A percentile compares a stretch with the other conserved stretches of the same genome.
Evolutionary conservation across 2,329 filamentous ascomycete species (phyloP).

Genomic region (Neonectria ditissima): DNA sequence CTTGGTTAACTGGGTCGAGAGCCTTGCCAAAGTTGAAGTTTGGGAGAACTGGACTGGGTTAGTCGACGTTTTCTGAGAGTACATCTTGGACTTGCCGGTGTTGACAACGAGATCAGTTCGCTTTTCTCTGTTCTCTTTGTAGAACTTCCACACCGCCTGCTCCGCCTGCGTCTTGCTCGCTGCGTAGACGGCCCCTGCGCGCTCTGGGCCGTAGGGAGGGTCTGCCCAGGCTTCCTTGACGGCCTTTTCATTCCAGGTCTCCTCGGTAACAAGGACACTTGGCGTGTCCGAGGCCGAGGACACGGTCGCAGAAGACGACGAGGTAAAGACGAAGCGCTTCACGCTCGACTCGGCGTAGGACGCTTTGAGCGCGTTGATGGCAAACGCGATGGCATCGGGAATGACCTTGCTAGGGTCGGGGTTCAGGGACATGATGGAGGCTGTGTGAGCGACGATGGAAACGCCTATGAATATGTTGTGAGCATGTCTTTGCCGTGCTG

Average conservation of each 20-base stretch:
- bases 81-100: constrained; percentile 23
- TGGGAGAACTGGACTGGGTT: constrained; percentile 39
- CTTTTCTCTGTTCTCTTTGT: constrained; percentile 33
- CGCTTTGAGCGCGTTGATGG: constrained; percentile 48
- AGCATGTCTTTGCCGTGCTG: too few relatives aligned
- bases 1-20: constrained; percentile 37
- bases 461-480: constrained; percentile 25
- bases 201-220: constrained; percentile 48
- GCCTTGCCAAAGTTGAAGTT: constrained; percentile 44
- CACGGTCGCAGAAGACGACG: constrained; percentile 27
- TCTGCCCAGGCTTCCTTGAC: constrained; percentile 51
- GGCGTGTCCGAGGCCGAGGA: not conserved
- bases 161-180: constrained; percentile 55
- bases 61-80: accelerated
- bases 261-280: constrained; percentile 19
- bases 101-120: constrained; percentile 46
- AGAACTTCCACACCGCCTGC: constrained; percentile 53
- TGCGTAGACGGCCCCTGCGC: constrained; percentile 47
- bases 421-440: constrained; percentile 49
- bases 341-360: constrained; percentile 51
- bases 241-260: constrained; percentile 50
- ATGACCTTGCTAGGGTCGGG: constrained; percentile 55
- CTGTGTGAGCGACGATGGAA: constrained; percentile 53
- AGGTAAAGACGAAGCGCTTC: constrained; percentile 52
- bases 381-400: constrained; percentile 46